phyloP scores from a whole-genome alignment of 192 early-diverging fungal species.

The Geranomyces michiganensis region DNA sequence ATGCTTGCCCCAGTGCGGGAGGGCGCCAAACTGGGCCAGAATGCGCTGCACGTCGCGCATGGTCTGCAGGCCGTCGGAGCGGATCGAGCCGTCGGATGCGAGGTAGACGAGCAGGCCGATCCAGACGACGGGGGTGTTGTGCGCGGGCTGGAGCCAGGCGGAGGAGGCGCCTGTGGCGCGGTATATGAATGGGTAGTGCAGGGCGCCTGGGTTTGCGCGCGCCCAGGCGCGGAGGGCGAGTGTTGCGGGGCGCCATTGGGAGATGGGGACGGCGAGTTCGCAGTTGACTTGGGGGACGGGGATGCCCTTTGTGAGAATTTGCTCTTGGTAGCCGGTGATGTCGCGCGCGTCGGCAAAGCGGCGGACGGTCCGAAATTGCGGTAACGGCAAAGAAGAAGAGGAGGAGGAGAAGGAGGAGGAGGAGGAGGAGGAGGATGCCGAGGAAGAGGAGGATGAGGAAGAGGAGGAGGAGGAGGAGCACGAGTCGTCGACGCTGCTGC shows the following conservation, averaged over 20 bases:
- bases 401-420: neutral
- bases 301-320: conserved; percentile 41
- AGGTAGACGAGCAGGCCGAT: conserved; percentile 45
- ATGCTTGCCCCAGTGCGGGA: conserved; percentile 46
- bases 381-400: neutral
- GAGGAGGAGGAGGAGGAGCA: conserved; percentile 5
- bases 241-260: conserved; percentile 22
- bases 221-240: conserved; percentile 23
- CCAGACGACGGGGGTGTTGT: conserved; percentile 20
- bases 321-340: conserved; percentile 30
- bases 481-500: neutral
- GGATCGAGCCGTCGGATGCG: conserved; percentile 29
- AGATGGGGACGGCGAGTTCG: conserved; percentile 42
- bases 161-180: conserved; percentile 28
- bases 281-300: conserved; percentile 49
- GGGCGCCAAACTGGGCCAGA: conserved; percentile 33
- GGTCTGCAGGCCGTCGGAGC: conserved; percentile 30
- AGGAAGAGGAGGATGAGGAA: conserved; percentile 3
- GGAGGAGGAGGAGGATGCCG: neutral
- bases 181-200: conserved; percentile 47
- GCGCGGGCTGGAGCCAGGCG: conserved; percentile 35
- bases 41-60: conserved; percentile 36
- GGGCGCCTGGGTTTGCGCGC: neutral
- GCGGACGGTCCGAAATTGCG: conserved; percentile 35
- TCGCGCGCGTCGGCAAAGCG: conserved; percentile 30